A percentile compares a stretch with the other conserved stretches of the same genome.
phyloP scores from a whole-genome alignment of 306 rosid species.

The Benincasa hispida region DNA sequence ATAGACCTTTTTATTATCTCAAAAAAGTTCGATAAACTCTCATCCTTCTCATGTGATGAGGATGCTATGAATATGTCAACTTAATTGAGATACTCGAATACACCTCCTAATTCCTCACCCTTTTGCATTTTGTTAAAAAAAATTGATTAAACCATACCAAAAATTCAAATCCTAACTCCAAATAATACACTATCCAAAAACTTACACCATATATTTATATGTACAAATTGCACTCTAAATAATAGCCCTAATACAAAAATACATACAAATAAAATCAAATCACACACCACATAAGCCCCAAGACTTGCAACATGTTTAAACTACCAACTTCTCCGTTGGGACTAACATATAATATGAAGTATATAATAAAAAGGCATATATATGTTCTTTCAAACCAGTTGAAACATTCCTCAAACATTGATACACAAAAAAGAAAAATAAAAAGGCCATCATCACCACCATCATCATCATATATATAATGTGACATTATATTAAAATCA shows the following conservation, averaged over 20 bases:
- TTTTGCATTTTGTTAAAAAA: no score
- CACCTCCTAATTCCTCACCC: no score
- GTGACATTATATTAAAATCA: not conserved
- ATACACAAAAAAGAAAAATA: not conserved
- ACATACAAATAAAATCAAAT: not conserved
- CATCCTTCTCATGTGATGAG: no score
- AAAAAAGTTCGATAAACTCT: no score
- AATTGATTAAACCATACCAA: no score
- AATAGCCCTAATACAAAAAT: not conserved
- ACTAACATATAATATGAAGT: not conserved
- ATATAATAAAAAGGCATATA: not conserved
- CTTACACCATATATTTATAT: no score
- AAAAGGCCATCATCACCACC: not conserved
- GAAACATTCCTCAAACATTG: not conserved
- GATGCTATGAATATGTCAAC: no score
- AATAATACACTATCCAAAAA: no score
- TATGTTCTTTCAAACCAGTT: not conserved
- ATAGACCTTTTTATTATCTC: no score
- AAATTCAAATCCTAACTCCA: no score
- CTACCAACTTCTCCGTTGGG: not conserved
- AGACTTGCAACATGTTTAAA: not conserved
- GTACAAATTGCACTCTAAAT: no score
- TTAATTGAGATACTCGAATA: no score
- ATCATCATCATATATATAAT: not conserved
- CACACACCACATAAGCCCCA: not conserved